Base-by-base conservation (phyloP, 2,329 filamentous ascomycete species). In the Aschersonia sp. region DNA sequence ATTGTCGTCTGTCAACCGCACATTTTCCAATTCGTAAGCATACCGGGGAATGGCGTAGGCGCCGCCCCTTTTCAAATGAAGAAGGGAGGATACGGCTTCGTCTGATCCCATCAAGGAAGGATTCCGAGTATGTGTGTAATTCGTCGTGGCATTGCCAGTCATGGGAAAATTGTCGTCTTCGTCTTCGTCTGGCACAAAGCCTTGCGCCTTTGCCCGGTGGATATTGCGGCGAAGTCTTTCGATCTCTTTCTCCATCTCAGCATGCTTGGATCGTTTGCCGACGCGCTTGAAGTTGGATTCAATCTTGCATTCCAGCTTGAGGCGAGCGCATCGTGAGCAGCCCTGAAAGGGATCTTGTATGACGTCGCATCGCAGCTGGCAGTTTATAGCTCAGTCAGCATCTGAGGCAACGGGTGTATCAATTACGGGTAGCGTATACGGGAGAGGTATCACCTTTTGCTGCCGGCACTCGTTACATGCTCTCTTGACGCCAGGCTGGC, bases 261-360 rank as follows among this genome's bases (percentile, higher is more conserved):
- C 85, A 64, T 91, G 85, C 62, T 86, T 85, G 53, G 80, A 85
- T 42, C 85, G 77, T 70, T 92, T 92, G 53, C 85, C 84, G 20
- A 89, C 73, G 56, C 85, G 81, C 73, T 89, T 89, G 68, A 91
- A 91, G 64, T 89, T 88, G 58, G 84, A 85, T 64, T 91, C 85
- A 64, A 92, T 91, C 64, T 87, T 86, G 72, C 86, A 92, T 52
- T 82, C 78, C 51, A 91, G 80, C 65, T 84, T 85, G 59, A 89
- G 77, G 57, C 87, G 85, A 61, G 78, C 78, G 67, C 86, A 92
- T 49, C 86, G 76, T 47, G 81, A 81, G 68, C 86, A 92, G 57
- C 78, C 79, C 57, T 80, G 77, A 63, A 89, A 89, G 20, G 85
- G 85, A 31, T 87, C 84, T 65, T 89, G 84, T 56, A 85, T 72